A percentile compares a stretch with the other conserved stretches of the same genome.
Conservation (phyloP, 2,329 filamentous ascomycete genomes). For the Rasamsonia emersonii region DNA sequence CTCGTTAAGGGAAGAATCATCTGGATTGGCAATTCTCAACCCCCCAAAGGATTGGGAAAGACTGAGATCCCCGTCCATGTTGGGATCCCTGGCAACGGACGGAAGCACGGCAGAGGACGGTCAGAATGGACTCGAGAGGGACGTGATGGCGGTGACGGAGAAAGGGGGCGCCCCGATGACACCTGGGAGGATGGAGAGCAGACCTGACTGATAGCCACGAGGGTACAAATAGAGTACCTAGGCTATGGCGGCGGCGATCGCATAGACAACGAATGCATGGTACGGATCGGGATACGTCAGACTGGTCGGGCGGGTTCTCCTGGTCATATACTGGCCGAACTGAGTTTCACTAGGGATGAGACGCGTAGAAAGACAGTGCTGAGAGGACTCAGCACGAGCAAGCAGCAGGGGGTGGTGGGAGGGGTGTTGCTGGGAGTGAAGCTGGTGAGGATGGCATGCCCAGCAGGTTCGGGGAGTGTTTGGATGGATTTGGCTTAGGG, state of each 20-base stretch:
- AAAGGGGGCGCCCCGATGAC: slow-evolving; percentile 8
- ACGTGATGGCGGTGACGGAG: not conserved
- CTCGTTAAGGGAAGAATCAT: slow-evolving; percentile 52
- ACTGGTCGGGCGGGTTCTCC: not conserved
- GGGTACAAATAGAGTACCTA: slow-evolving; percentile 10
- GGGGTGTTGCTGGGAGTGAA: too few relatives aligned
- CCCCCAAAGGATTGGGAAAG: slow-evolving; percentile 88
- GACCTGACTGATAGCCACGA: slow-evolving; percentile 2
- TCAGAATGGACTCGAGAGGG: too few relatives aligned
- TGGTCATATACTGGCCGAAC: too few relatives aligned
- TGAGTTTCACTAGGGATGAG: too few relatives aligned
- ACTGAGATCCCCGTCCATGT: slow-evolving; percentile 87
- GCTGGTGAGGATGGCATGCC: too few relatives aligned
- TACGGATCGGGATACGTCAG: slow-evolving; percentile 4
- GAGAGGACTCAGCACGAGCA: too few relatives aligned
- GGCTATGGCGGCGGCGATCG: slow-evolving; percentile 24
- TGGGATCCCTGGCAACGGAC: slow-evolving; percentile 23
- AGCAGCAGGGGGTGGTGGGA: too few relatives aligned
- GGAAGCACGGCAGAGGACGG: too few relatives aligned
- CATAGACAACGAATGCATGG: slow-evolving; percentile 15
- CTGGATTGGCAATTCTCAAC: slow-evolving; percentile 92
- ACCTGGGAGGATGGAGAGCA: slow-evolving; percentile 1
- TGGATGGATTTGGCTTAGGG: too few relatives aligned
- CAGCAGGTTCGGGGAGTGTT: too few relatives aligned
- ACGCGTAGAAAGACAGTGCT: too few relatives aligned